Percentiles rank a stretch among this genome's conserved stretches.
Evolutionary conservation across 345 rosid genomes (phyloP).

Genomic region (Populus simonii): DNA sequence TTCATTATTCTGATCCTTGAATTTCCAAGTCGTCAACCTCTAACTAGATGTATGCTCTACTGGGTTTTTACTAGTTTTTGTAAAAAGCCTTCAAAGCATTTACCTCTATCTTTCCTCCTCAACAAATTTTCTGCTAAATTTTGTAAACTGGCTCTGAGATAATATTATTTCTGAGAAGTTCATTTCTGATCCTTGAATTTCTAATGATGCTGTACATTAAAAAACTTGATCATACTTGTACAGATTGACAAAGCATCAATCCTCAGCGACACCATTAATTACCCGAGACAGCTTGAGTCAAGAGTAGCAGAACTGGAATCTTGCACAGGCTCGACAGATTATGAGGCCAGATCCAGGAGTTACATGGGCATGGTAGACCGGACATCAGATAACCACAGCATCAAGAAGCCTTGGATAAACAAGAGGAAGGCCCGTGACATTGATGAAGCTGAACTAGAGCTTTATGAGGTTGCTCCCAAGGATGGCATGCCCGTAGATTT

Average conservation of each 20-base stretch:
- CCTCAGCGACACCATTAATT: constrained; percentile 56
- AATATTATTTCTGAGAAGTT: neutral
- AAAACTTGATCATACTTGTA: neutral
- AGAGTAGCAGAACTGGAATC: constrained; percentile 82
- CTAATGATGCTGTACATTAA: neutral
- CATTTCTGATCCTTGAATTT: neutral
- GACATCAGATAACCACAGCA: constrained; percentile 62
- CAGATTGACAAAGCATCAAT: constrained; percentile 47
- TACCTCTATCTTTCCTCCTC: neutral
- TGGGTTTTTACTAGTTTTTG: neutral
- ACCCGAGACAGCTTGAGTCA: constrained; percentile 64
- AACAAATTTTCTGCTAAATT: neutral
- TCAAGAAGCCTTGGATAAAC: constrained; percentile 40
- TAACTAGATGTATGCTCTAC: neutral
- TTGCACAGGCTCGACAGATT: constrained; percentile 55
- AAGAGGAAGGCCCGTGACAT: constrained; percentile 61
- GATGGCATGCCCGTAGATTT: constrained; percentile 32
- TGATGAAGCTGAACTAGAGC: constrained; percentile 41
- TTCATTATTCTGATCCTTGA: neutral
- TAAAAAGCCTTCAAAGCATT: neutral
- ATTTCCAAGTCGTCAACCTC: neutral
- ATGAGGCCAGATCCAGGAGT: constrained; percentile 43
- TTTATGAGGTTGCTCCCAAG: constrained; percentile 15
- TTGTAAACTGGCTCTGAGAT: neutral
- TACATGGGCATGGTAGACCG: constrained; percentile 48